Conservation (phyloP, 2,329 filamentous ascomycete species). For the Graphilbum sp. region DNA sequence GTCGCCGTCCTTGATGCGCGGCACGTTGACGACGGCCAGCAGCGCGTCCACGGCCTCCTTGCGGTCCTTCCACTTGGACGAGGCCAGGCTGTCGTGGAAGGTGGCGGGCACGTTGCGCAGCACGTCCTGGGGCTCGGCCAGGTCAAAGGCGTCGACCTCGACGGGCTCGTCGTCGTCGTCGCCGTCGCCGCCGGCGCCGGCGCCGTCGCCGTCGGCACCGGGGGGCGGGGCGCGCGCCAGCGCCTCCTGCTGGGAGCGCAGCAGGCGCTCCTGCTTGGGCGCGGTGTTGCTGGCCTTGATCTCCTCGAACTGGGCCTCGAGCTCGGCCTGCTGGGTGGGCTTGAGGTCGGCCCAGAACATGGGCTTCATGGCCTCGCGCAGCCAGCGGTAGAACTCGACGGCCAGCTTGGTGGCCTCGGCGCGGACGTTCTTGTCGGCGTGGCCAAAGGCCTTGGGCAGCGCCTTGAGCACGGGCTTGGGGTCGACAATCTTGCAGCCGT, state of each 20-base stretch:
- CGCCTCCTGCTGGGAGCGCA: constrained; percentile 78
- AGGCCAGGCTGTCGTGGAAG: constrained; percentile 69
- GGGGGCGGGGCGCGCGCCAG: constrained; percentile 50
- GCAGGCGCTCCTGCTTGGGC: constrained; percentile 78
- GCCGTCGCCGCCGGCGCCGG: constrained; percentile 43
- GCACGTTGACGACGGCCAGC: constrained; percentile 60
- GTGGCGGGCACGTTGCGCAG: constrained; percentile 64
- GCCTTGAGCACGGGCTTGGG: constrained; percentile 83
- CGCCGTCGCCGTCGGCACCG: constrained; percentile 39
- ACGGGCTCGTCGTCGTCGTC: constrained; percentile 44
- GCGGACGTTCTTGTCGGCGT: constrained; percentile 95
- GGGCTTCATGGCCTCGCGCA: constrained; percentile 94
- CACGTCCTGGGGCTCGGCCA: constrained; percentile 79
- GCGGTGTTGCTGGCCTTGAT: constrained; percentile 60
- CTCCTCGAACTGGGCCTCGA: constrained; percentile 88
- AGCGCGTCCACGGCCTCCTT: constrained; percentile 86
- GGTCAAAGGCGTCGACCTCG: constrained; percentile 66
- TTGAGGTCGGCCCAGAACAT: constrained; percentile 96
- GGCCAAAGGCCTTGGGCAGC: constrained; percentile 82
- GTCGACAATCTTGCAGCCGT: constrained; percentile 86
- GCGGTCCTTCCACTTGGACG: constrained; percentile 95
- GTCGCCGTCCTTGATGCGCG: constrained; percentile 78
- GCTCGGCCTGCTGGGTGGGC: constrained; percentile 81
- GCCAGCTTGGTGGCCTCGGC: constrained; percentile 83
- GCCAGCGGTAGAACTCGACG: constrained; percentile 91